These are phyloP conservation scores for Cardamine resedifolia DNA, from an alignment of 345 rosid species.

Conservation along the genomic window DNA sequence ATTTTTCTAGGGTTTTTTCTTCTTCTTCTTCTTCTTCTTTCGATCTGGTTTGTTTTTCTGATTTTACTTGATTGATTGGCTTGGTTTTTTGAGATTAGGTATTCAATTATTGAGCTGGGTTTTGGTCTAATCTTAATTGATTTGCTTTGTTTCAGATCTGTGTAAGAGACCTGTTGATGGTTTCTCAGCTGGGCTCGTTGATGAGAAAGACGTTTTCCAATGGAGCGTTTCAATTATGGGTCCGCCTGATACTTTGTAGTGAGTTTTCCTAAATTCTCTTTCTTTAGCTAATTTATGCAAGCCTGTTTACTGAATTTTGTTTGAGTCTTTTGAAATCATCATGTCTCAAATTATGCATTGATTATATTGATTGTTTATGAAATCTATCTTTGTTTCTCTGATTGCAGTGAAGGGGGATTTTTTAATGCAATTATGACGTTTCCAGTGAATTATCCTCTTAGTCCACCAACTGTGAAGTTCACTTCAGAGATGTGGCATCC, in stretches of 20 bases:
- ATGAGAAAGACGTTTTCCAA: conserved; percentile 68
- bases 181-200: conserved; percentile 88
- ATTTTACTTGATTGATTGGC: neutral
- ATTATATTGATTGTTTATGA: conserved; percentile 1
- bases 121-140: neutral
- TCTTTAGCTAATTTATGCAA: neutral
- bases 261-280: conserved; percentile 26
- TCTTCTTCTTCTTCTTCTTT: neutral
- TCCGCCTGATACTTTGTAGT: conserved; percentile 88
- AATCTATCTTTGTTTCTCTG: neutral
- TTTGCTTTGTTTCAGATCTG: conserved; percentile 56
- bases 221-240: conserved; percentile 90
- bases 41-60: neutral
- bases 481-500: conserved; percentile 93
- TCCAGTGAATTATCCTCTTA: conserved; percentile 61
- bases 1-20: conserved; percentile 5
- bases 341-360: neutral
- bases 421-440: conserved; percentile 83
- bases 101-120: neutral
- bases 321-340: neutral
- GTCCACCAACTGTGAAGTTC: conserved; percentile 80
- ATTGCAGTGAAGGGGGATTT: conserved; percentile 78
- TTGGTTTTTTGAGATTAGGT: neutral
- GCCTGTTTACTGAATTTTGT: no score
- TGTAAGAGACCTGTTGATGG: conserved; percentile 91